Percentiles rank a stretch among this genome's conserved stretches.
phyloP scores from a whole-genome alignment of 352 stramenopile genomes.

The Globisporangium canariense region DNA sequence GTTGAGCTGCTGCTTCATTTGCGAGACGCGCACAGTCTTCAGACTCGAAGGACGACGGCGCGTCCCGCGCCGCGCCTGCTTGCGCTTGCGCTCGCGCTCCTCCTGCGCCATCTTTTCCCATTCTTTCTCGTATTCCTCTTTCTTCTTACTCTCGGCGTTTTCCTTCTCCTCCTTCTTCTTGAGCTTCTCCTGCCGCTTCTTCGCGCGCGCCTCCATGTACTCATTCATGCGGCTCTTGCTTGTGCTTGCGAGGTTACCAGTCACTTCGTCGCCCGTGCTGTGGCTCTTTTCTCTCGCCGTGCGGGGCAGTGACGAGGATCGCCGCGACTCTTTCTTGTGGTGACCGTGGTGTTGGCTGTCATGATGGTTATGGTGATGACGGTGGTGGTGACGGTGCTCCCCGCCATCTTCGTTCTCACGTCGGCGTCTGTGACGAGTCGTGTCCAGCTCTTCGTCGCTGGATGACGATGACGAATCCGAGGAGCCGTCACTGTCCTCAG shows the following conservation, averaged over 20 bases:
- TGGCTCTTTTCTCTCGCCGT: slow-evolving; percentile 36
- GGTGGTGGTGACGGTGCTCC: not conserved
- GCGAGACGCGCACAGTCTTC: slow-evolving; percentile 80
- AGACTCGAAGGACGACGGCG: slow-evolving; percentile 71
- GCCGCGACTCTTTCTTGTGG: slow-evolving; percentile 18
- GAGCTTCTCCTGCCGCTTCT: slow-evolving; percentile 75
- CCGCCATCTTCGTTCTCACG: slow-evolving; percentile 22
- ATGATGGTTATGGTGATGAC: slow-evolving; percentile 22
- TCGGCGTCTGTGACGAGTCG: slow-evolving; percentile 15
- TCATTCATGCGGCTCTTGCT: slow-evolving; percentile 86
- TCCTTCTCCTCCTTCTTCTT: slow-evolving; percentile 74
- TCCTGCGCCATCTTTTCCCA: slow-evolving; percentile 89
- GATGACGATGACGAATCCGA: slow-evolving; percentile 13
- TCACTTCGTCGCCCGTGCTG: slow-evolving; percentile 27
- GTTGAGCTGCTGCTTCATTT: slow-evolving; percentile 84
- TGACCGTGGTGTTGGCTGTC: slow-evolving; percentile 20
- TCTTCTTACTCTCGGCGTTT: slow-evolving; percentile 68
- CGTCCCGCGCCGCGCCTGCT: slow-evolving; percentile 62
- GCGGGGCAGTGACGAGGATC: slow-evolving; percentile 35
- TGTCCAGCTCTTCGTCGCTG: slow-evolving; percentile 14
- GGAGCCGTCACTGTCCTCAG: slow-evolving; percentile 11
- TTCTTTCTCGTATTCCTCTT: slow-evolving; percentile 85
- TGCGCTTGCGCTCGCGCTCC: slow-evolving; percentile 75
- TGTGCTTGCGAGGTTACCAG: slow-evolving; percentile 10
- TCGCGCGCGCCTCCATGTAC: slow-evolving; percentile 83